Evolutionary conservation across 306 rosid species (phyloP), one percentile per base, ranked within the genome.

Genomic region (Citrullus colocynthis): DNA sequence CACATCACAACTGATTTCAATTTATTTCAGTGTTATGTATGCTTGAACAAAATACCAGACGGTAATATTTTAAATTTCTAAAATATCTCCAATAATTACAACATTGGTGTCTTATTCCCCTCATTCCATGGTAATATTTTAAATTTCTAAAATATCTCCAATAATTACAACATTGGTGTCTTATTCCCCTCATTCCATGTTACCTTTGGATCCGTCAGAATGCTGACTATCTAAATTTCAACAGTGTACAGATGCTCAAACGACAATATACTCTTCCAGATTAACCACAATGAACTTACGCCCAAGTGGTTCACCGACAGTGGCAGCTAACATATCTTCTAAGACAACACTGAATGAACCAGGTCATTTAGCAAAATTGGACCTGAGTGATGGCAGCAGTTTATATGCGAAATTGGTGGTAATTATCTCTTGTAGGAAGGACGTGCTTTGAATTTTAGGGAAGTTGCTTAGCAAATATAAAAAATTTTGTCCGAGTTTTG

Each of bases 371-470:
- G 91, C 96, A 69, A 86, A 92, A 87, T 87, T 95, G 83, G 89
- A 87, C 78, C 91, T 95, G 30, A 88, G 84, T 84, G 96, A 95
- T 83, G 97, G 97, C 77, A 88, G 86, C 82, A 88, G 85, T 82
- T 76, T 92, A 67, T 84, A 83, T 76, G 92, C 98, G 76, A 95
- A 92, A 79, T 87, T 95, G 90, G 96, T 95, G 97, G 98, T 95
- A 89, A 87, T 77, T 78, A 32, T 77, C 48, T 58, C 7, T 60
- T 45, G 24, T 32, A 48, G 55, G 14, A 48, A 72, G 37, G 75
- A 72, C 4, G 49, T 14, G 56, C 16, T 72, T 28, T 16, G 16
- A 45, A 72, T 21, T 14, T 45, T 75, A 36, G 44, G 14, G 21
- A 79, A 66, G 42, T 67, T 37, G 34, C 62, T 79, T 76, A 57